These are phyloP conservation scores for Russula sp. DNA, from an alignment of 768 basidiomycete species.

Conservation along the genomic window DNA sequence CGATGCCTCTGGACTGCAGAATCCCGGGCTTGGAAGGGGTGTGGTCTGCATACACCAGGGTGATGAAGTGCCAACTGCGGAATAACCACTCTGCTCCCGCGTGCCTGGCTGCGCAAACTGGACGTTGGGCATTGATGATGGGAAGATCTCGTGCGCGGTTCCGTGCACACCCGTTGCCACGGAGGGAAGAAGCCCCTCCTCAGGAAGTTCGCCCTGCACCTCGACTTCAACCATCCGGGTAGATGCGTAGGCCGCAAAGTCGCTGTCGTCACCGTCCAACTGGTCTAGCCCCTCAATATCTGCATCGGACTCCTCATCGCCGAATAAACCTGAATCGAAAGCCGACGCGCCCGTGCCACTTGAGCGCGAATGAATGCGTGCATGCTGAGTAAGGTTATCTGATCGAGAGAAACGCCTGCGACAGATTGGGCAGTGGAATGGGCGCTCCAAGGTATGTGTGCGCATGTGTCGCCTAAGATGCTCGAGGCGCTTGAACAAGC, in stretches of 20 bases:
- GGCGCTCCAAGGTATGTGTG: constrained; percentile 87
- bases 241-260: constrained; percentile 23
- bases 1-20: constrained; percentile 25
- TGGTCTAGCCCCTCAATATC: constrained; percentile 42
- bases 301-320: constrained; percentile 34
- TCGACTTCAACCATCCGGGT: constrained; percentile 34
- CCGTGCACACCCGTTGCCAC: constrained; percentile 2
- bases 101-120: constrained; percentile 22
- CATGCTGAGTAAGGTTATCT: constrained; percentile 86
- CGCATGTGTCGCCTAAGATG: constrained; percentile 85
- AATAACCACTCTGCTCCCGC: constrained; percentile 22
- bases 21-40: constrained; percentile 23
- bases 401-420: constrained; percentile 81
- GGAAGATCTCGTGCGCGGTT: constrained; percentile 9
- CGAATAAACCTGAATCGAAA: constrained; percentile 17
- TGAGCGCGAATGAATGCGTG: constrained; percentile 68
- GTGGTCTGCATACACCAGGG: constrained; percentile 23
- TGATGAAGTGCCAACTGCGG: constrained; percentile 21
- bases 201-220: constrained; percentile 28
- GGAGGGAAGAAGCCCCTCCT: constrained; percentile 25
- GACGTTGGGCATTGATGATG: constrained; percentile 22
- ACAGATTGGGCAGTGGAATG: constrained; percentile 72
- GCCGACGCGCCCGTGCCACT: constrained; percentile 32
- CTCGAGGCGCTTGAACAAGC: constrained; percentile 89
- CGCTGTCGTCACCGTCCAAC: constrained; percentile 33